These are phyloP conservation scores for Lactarius psammicola DNA, from an alignment of 768 basidiomycete genomes.

Conservation along the genomic window DNA sequence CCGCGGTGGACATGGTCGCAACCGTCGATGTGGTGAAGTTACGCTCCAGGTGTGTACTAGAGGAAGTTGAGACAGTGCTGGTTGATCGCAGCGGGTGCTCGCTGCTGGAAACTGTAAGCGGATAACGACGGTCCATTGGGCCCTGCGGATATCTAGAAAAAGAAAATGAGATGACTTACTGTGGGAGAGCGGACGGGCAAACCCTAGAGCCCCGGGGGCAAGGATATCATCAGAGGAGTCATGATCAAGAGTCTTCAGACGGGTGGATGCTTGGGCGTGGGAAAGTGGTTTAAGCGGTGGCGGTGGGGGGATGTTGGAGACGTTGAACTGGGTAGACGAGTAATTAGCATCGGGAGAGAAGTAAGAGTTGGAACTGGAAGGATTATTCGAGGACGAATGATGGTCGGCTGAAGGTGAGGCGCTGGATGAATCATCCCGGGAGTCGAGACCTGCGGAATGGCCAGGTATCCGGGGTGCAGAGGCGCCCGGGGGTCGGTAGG, in stretches of 20 bases:
- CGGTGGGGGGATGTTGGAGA: conserved; percentile 17
- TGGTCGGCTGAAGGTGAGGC: conserved; percentile 12
- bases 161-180: conserved; percentile 21
- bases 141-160: conserved; percentile 7
- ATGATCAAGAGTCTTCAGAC: conserved; percentile 6
- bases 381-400: conserved; percentile 6
- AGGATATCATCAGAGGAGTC: conserved; percentile 28
- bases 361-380: conserved; percentile 4
- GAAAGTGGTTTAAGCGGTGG: conserved; percentile 15
- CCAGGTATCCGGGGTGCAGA: conserved; percentile 34
- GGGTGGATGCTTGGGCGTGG: conserved; percentile 1
- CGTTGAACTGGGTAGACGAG: background rate
- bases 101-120: conserved; percentile 18
- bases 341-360: conserved; percentile 14
- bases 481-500: conserved; percentile 34
- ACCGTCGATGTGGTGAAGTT: conserved; percentile 26
- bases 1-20: conserved; percentile 18
- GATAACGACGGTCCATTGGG: conserved; percentile 1
- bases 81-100: conserved; percentile 22
- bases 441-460: conserved; percentile 14
- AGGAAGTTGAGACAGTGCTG: conserved; percentile 23
- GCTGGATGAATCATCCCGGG: conserved; percentile 18
- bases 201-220: conserved; percentile 16
- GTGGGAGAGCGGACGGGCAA: conserved; percentile 25
- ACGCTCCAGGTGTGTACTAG: conserved; percentile 24